Conservation (phyloP, 2,329 filamentous ascomycete species). For the Exophiala oligosperma region DNA sequence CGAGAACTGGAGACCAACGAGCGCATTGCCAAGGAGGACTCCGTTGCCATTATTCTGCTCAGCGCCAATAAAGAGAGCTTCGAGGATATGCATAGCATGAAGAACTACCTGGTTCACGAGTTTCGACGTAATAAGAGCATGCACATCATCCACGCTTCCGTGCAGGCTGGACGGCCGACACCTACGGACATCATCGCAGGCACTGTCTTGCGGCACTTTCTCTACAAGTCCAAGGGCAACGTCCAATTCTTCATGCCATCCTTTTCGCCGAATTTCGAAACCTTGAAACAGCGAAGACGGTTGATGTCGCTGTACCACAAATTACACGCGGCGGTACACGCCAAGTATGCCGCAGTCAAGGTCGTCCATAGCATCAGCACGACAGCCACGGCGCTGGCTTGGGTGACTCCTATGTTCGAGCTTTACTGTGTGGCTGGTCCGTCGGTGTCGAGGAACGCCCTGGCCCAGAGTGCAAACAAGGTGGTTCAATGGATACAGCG, state of each 20-base stretch:
- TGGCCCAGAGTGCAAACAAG: constrained; percentile 84
- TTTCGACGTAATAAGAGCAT: constrained; percentile 75
- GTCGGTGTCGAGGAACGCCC: constrained; percentile 58
- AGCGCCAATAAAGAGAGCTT: constrained; percentile 92
- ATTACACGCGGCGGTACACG: constrained; percentile 81
- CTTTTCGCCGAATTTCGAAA: constrained; percentile 66
- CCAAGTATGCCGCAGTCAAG: constrained; percentile 79
- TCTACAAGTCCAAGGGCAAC: constrained; percentile 92
- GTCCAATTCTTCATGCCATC: constrained; percentile 95
- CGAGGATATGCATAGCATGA: constrained; percentile 77
- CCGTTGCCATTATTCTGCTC: constrained; percentile 87
- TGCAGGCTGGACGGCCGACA: constrained; percentile 68
- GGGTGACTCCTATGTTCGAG: constrained; percentile 89
- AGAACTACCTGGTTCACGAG: constrained; percentile 64
- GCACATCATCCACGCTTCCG: constrained; percentile 69
- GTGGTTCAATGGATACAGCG: constrained; percentile 87
- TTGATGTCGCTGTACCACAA: constrained; percentile 82
- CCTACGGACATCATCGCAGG: constrained; percentile 77
- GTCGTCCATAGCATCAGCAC: constrained; percentile 73
- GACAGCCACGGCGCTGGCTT: constrained; percentile 77
- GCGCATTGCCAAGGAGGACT: constrained; percentile 58
- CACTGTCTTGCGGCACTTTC: constrained; percentile 80
- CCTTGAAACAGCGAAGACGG: constrained; percentile 36
- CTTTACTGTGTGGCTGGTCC: constrained; percentile 92
- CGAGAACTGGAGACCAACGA: constrained; percentile 42